Evolutionary conservation across 257 asterid species (phyloP).

Genomic region (Leptodermis oblonga): DNA sequence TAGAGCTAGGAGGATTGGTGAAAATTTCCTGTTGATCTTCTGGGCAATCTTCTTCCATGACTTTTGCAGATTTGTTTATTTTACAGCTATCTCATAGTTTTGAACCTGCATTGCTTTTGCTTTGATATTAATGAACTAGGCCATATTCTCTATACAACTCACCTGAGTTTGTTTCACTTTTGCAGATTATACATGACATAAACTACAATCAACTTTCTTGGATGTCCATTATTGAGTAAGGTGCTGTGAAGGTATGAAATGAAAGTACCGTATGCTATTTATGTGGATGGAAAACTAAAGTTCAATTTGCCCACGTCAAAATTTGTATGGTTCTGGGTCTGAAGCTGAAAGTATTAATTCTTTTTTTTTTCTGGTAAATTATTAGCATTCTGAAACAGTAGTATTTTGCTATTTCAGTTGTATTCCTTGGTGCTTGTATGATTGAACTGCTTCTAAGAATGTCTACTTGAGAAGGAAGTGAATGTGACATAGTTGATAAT

Average conservation of each 20-base stretch:
- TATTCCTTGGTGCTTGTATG: neutral
- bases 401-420: neutral
- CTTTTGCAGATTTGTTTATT: constrained; percentile 39
- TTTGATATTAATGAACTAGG: neutral
- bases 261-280: neutral
- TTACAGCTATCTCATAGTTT: neutral
- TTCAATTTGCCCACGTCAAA: neutral
- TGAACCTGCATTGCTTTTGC: constrained; percentile 8
- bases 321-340: too few species aligned
- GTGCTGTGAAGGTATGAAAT: constrained; percentile 39
- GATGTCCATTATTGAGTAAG: constrained; percentile 46
- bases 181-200: constrained; percentile 42
- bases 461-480: neutral
- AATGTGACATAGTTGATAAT: neutral
- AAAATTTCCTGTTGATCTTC: constrained; percentile 48
- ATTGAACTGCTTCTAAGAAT: too few species aligned
- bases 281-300: neutral
- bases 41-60: constrained; percentile 45
- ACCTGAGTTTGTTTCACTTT: constrained; percentile 6
- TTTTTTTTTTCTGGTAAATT: too few species aligned
- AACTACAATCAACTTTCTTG: constrained; percentile 30
- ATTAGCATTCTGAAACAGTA: too few species aligned
- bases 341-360: too few species aligned
- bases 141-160: neutral
- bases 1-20: constrained; percentile 42